Percentiles rank a stretch among this genome's conserved stretches.
Evolutionary conservation across 306 rosid species (phyloP).

Genomic region (Sicyos edulis): DNA sequence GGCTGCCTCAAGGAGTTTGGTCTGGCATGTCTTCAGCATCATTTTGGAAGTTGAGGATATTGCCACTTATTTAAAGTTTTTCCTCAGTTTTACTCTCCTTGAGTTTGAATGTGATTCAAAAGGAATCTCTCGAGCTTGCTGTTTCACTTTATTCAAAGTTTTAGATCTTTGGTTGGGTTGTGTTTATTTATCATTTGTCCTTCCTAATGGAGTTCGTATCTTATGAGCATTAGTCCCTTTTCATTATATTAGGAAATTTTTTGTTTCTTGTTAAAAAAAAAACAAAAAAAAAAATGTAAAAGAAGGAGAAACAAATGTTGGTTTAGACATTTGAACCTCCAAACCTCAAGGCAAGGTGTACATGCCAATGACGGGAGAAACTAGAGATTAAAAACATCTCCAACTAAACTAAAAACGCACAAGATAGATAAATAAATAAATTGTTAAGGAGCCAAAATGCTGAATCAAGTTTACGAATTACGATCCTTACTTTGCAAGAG

Average conservation of each 20-base stretch:
- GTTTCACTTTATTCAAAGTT: too few species aligned
- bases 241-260: too few species aligned
- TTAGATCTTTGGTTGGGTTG: too few species aligned
- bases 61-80: slow-evolving; percentile 57
- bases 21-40: slow-evolving; percentile 37
- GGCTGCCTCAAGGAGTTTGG: slow-evolving; percentile 32
- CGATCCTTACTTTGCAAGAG: not conserved
- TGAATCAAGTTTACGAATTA: not conserved
- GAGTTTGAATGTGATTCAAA: slow-evolving; percentile 56
- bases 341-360: too few species aligned
- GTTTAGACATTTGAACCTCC: too few species aligned
- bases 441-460: not conserved
- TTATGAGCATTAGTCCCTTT: too few species aligned
- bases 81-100: slow-evolving; percentile 57
- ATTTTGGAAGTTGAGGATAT: slow-evolving; percentile 64
- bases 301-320: too few species aligned
- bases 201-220: too few species aligned
- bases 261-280: too few species aligned
- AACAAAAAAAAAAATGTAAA: too few species aligned
- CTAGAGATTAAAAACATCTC: not conserved
- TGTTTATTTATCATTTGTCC: too few species aligned
- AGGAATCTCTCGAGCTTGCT: slow-evolving; percentile 11
- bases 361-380: not conserved
- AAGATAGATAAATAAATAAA: not conserved
- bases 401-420: not conserved